Base-by-base conservation (phyloP, 805 yeast genomes). In the Candida saitoana region DNA sequence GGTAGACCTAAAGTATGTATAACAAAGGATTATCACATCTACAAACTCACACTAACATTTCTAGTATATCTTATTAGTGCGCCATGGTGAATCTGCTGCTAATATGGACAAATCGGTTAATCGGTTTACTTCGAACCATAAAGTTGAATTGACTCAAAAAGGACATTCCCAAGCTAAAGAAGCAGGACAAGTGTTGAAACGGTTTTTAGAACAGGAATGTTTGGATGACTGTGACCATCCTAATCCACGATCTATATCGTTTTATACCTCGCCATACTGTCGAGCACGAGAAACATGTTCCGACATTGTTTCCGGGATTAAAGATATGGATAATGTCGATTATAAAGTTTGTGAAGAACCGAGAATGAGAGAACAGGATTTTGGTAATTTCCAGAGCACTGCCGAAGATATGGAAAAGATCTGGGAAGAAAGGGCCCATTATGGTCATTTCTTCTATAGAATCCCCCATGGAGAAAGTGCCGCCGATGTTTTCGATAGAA, bases 401-500 rank as follows among this genome's bases (percentile, higher is more conserved):
- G 74, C 79, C 1, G 80, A 78, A 42, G 85, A 79, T 49, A 89
- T 89, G 95, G 83, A 82, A 50, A 69, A 73, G 50, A 83, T 88
- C 25, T 84, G 96, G 88, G 74, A 75, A 42, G 95, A 87, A 52
- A 66, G 97, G 36, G 90, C 95, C 0, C 78, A 80, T 47, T 90
- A 90, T 63, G 97, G 97, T 0, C 74, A 69, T 49, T 70, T 69
- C 55, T 90, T 90, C 61, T 90, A 85, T 59, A 65, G 97, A 42
- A 90, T 90, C 22, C 96, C 96, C 3, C 81, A 85, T 54, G 97
- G 97, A 8, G 97, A 90, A 61, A 83, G 93, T 53, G 97, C 96
- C 0, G 97, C 97, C 0, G 97, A 90, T 61, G 96, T 90, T 7
- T 90, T 80, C 62, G 96, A 90, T 62, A 71, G 97, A 37, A 84